A percentile compares a stretch with the other conserved stretches of the same genome.
phyloP scores from a whole-genome alignment of 495 filamentous ascomycete genomes.

The Trichoderma reesei region DNA sequence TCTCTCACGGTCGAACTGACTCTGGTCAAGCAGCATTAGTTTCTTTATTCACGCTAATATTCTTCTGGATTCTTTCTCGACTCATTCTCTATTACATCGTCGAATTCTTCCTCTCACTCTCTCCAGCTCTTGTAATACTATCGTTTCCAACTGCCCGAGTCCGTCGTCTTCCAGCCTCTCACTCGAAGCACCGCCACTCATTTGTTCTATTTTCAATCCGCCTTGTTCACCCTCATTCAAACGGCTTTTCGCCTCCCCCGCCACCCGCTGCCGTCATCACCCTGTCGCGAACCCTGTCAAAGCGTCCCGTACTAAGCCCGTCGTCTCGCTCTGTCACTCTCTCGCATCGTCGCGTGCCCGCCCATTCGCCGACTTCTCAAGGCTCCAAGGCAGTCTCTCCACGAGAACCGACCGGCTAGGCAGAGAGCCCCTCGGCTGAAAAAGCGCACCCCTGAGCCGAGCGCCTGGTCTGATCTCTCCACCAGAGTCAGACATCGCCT shows the following conservation, averaged over 20 bases:
- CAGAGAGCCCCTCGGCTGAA: constrained; percentile 1
- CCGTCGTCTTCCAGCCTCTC: not conserved
- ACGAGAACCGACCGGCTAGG: not conserved
- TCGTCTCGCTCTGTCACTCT: not conserved
- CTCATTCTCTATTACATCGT: not conserved
- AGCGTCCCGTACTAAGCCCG: not conserved
- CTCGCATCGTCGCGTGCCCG: constrained; percentile 1
- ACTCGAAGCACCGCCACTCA: not conserved
- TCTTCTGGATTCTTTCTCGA: not conserved
- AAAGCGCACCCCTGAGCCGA: constrained; percentile 3
- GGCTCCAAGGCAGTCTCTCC: not conserved
- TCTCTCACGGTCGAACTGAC: not conserved
- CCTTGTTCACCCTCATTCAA: not conserved
- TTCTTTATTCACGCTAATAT: not conserved
- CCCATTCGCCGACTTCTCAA: not conserved
- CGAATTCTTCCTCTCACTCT: not conserved
- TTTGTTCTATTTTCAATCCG: not conserved
- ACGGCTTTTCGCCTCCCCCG: constrained; percentile 7
- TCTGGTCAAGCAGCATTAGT: not conserved
- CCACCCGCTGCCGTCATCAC: constrained; percentile 8
- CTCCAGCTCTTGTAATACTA: not conserved
- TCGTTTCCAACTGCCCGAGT: not conserved
- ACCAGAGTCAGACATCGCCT: not conserved
- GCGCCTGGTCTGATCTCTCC: constrained; percentile 1
- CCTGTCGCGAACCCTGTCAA: constrained; percentile 5